These are phyloP conservation scores for Salix viminalis DNA, from an alignment of 345 rosid species.

Conservation along the genomic window DNA sequence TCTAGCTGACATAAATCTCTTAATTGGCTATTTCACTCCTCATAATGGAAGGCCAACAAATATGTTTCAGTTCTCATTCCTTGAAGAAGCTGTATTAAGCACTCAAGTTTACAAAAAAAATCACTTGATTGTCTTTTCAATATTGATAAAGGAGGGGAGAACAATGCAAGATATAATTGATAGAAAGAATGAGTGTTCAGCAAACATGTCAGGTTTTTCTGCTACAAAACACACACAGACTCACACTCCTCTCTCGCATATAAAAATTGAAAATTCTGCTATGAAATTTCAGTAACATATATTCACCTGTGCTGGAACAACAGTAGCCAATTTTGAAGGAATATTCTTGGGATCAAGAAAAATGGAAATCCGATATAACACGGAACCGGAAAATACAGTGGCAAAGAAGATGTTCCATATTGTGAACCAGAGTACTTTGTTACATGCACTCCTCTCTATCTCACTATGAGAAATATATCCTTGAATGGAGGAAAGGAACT, in stretches of 20 bases:
- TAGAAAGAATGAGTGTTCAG: not conserved
- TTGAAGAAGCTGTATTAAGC: not conserved
- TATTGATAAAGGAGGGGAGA: not conserved
- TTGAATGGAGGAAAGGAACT: constrained; percentile 84
- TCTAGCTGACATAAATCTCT: not conserved
- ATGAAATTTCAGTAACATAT: not conserved
- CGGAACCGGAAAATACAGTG: constrained; percentile 86
- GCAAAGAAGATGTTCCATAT: constrained; percentile 95
- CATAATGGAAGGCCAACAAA: not conserved
- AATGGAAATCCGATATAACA: constrained; percentile 52
- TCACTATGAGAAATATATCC: constrained; percentile 81
- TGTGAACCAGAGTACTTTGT: constrained; percentile 92
- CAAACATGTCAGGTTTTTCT: not conserved
- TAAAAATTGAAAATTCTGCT: not conserved
- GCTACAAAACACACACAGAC: not conserved
- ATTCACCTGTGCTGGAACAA: constrained; percentile 92
- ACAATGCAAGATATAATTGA: not conserved
- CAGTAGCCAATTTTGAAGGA: constrained; percentile 65
- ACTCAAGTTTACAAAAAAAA: not conserved
- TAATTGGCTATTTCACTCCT: not conserved
- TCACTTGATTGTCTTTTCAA: not conserved
- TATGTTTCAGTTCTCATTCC: not conserved
- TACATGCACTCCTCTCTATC: constrained; percentile 86
- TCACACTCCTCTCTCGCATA: not conserved
- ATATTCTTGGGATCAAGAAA: constrained; percentile 70